Percentiles rank a stretch among this genome's conserved stretches.
Evolutionary conservation across 306 rosid species (phyloP).

Genomic region (Fragaria nilgerrensis): DNA sequence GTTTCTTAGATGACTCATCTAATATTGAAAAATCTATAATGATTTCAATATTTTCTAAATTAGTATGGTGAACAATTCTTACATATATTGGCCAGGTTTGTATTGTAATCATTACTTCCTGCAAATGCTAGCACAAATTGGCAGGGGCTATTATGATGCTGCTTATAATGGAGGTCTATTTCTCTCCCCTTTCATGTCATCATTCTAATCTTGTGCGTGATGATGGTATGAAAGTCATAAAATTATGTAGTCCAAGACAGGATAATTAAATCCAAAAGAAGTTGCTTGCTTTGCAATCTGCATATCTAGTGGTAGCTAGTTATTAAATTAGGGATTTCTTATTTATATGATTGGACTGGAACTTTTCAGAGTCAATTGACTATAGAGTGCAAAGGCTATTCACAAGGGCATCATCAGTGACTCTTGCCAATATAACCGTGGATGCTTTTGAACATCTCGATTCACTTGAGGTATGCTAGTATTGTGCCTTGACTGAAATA

Average conservation of each 20-base stretch:
- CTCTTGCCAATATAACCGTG: constrained; percentile 57
- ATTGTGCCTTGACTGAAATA: constrained; percentile 15
- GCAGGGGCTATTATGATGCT: constrained; percentile 69
- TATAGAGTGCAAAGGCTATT: constrained; percentile 60
- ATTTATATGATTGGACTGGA: not conserved
- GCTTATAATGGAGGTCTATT: constrained; percentile 66
- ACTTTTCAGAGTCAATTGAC: constrained; percentile 58
- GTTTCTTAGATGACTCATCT: not conserved
- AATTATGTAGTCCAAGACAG: not conserved
- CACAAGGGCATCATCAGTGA: constrained; percentile 52
- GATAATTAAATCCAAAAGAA: not conserved
- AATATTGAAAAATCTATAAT: not conserved
- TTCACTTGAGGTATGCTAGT: constrained; percentile 61
- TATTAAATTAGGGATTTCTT: not conserved
- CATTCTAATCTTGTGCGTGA: not conserved
- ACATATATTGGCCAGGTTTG: constrained; percentile 51
- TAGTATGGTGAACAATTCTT: constrained; percentile 14
- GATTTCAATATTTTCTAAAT: not conserved
- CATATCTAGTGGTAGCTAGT: not conserved
- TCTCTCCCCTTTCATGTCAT: constrained; percentile 5
- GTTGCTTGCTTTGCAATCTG: not conserved
- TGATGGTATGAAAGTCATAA: not conserved
- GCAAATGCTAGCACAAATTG: constrained; percentile 81
- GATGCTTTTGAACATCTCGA: constrained; percentile 61
- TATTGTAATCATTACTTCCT: constrained; percentile 89